Conservation (phyloP, 495 filamentous ascomycete species). For the Neurospora sp. region DNA sequence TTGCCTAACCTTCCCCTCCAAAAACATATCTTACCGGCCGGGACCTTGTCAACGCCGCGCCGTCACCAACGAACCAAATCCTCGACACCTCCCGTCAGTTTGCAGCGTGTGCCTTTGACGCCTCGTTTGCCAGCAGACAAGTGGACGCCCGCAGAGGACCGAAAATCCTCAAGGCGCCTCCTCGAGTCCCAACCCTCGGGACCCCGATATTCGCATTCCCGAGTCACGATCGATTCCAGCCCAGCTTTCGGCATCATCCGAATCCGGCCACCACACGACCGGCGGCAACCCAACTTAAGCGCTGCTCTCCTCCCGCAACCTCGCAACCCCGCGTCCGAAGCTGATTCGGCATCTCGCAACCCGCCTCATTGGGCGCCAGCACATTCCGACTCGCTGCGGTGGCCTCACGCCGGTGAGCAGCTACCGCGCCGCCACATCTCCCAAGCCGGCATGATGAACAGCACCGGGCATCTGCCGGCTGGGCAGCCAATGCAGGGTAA, state of each 20-base stretch:
- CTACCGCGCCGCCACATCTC: slow-evolving; percentile 33
- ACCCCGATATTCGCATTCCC: background rate
- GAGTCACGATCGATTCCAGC: background rate
- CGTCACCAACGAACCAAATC: background rate
- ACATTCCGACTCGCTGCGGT: slow-evolving; percentile 18
- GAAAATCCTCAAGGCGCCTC: background rate
- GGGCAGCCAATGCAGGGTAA: slow-evolving; percentile 44
- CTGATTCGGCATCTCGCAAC: background rate
- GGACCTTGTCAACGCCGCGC: background rate
- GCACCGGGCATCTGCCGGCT: slow-evolving; percentile 51
- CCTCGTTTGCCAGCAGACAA: background rate
- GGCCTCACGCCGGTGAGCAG: slow-evolving; percentile 36
- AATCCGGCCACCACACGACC: background rate
- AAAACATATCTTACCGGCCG: background rate
- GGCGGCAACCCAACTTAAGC: background rate
- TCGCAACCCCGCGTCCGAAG: background rate
- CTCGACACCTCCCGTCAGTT: background rate
- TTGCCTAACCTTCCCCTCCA: background rate
- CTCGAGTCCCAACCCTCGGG: background rate
- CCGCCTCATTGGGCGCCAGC: background rate
- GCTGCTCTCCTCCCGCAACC: background rate
- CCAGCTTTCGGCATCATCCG: background rate
- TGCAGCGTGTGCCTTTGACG: background rate
- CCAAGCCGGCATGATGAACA: slow-evolving; percentile 54
- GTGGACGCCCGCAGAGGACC: background rate